Evolutionary conservation across 495 filamentous ascomycete species (phyloP).

Genomic region (Hypoxylon trugodes): DNA sequence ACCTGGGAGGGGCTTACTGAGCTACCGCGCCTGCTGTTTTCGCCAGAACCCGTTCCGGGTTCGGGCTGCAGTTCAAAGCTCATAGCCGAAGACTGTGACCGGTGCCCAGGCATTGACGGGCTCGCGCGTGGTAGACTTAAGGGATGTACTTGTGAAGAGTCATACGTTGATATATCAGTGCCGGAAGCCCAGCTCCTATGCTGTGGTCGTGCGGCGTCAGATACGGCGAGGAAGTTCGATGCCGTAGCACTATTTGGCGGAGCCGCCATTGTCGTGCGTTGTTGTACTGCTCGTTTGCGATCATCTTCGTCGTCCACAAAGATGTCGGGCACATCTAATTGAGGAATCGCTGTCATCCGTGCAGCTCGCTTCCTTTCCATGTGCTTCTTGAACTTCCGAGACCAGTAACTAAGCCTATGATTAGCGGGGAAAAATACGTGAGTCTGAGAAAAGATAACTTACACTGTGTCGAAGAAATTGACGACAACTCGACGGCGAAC

Average conservation of each 20-base stretch:
- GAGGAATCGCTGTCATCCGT: constrained; percentile 78
- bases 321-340: constrained; percentile 89
- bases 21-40: constrained; percentile 67
- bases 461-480: constrained; percentile 96
- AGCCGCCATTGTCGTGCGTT: constrained; percentile 39
- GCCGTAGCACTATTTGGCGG: constrained; percentile 25
- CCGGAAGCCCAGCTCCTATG: constrained; percentile 52
- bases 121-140: constrained; percentile 49
- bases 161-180: constrained; percentile 53
- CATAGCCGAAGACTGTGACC: constrained; percentile 46
- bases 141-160: constrained; percentile 53
- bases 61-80: constrained; percentile 59
- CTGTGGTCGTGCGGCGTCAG: constrained; percentile 47
- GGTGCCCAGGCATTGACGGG: constrained; percentile 43
- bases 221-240: constrained; percentile 46
- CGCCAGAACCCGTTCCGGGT: constrained; percentile 38
- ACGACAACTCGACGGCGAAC: constrained; percentile 87
- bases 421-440: constrained; percentile 13
- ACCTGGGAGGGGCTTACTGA: constrained; percentile 80
- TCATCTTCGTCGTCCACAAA: constrained; percentile 75
- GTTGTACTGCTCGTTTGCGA: constrained; percentile 29
- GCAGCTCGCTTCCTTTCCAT: constrained; percentile 72
- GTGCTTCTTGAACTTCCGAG: constrained; percentile 77
- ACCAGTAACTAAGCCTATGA: constrained; percentile 68
- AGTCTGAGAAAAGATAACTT: constrained; percentile 34